phyloP scores from a whole-genome alignment of 1,139 yeast species.

The Saccharomyces hybrid region DNA sequence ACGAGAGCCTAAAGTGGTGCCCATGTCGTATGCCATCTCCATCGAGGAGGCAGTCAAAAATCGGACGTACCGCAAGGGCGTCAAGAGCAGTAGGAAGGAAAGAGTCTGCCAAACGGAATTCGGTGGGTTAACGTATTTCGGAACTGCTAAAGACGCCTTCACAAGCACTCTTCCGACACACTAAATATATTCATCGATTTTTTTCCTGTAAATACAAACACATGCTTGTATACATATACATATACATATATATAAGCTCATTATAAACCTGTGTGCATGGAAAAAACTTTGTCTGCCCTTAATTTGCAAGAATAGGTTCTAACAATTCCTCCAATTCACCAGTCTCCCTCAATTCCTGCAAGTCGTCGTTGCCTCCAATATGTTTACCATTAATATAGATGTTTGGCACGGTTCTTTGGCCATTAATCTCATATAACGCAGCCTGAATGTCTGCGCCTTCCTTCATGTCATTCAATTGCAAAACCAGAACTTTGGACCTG shows the following conservation, averaged over 20 bases:
- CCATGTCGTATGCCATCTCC: slow-evolving; percentile 26
- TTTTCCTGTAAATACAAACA: background rate
- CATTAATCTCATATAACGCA: slow-evolving; percentile 66
- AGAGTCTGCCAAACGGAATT: slow-evolving; percentile 29
- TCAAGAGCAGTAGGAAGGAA: slow-evolving; percentile 13
- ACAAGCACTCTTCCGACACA: slow-evolving; percentile 6
- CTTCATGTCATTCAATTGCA: slow-evolving; percentile 52
- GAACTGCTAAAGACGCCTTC: slow-evolving; percentile 14
- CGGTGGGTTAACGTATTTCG: slow-evolving; percentile 26
- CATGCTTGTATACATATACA: background rate
- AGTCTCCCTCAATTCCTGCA: slow-evolving; percentile 49
- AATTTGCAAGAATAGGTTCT: background rate
- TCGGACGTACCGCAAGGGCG: slow-evolving; percentile 1
- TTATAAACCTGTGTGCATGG: background rate
- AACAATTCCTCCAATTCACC: slow-evolving; percentile 34
- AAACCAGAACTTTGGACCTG: slow-evolving; percentile 44
- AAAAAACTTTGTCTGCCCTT: background rate
- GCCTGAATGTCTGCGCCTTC: slow-evolving; percentile 66
- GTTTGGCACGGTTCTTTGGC: slow-evolving; percentile 90
- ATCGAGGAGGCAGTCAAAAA: slow-evolving; percentile 12
- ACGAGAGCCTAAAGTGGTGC: slow-evolving; percentile 24
- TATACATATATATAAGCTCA: background rate
- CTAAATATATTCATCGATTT: background rate
- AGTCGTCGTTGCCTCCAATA: slow-evolving; percentile 88
- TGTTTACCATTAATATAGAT: slow-evolving; percentile 82